Evolutionary conservation across 371 early-diverging fungal genomes (phyloP).

Genomic region (Mucor piriformis): DNA sequence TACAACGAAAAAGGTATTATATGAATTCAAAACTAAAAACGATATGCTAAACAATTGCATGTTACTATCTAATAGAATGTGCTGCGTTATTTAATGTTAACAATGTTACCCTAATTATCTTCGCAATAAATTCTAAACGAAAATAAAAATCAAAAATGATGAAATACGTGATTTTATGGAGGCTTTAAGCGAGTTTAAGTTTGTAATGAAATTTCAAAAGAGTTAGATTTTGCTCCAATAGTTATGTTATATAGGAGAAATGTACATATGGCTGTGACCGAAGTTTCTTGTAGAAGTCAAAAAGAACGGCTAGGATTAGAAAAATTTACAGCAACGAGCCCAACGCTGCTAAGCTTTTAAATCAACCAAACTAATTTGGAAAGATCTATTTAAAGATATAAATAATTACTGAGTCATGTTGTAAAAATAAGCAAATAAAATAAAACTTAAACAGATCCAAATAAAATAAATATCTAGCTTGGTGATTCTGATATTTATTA

Average conservation of each 20-base stretch:
- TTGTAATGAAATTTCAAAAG: slow-evolving; percentile 8
- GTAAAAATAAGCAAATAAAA: too few species aligned
- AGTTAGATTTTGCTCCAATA: slow-evolving; percentile 6
- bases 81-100: too few species aligned
- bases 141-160: slow-evolving; percentile 11
- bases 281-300: slow-evolving; percentile 8
- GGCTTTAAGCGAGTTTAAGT: slow-evolving; percentile 9
- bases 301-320: slow-evolving; percentile 7
- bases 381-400: slow-evolving; percentile 4
- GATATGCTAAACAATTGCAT: too few species aligned
- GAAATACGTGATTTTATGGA: slow-evolving; percentile 3
- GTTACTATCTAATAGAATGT: too few species aligned
- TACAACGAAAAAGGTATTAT: too few species aligned
- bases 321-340: slow-evolving; percentile 12
- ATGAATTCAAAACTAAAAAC: too few species aligned
- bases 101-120: too few species aligned
- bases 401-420: not conserved
- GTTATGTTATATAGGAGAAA: slow-evolving; percentile 11
- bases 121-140: too few species aligned
- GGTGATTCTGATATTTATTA: too few species aligned
- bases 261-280: slow-evolving; percentile 5
- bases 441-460: too few species aligned
- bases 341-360: slow-evolving; percentile 6
- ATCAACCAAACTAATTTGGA: slow-evolving; percentile 13
- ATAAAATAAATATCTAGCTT: too few species aligned